Conservation (phyloP, 768 basidiomycete genomes). For the Pleurotus tuoliensis region DNA sequence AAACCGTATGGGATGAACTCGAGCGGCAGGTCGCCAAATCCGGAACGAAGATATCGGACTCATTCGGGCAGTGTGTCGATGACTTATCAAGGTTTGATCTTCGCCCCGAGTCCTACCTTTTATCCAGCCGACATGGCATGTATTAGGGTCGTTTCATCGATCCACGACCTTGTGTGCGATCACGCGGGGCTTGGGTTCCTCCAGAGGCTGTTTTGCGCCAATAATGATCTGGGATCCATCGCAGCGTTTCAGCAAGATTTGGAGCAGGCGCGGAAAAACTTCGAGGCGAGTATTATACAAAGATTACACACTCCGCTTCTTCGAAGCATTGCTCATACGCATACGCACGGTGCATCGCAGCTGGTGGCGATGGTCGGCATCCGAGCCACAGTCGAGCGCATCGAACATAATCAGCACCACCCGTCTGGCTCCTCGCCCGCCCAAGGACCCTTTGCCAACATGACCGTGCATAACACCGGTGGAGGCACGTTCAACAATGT, state of each 20-base stretch:
- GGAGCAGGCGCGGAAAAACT: not conserved
- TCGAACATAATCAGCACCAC: not conserved
- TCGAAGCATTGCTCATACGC: not conserved
- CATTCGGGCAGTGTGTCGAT: not conserved
- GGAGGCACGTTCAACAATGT: too few relatives aligned
- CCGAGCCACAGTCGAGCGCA: constrained; percentile 1
- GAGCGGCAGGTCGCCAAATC: not conserved
- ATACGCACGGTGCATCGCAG: not conserved
- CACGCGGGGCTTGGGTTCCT: not conserved
- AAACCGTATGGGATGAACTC: not conserved
- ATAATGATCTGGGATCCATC: not conserved
- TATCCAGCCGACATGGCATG: not conserved
- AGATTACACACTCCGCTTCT: not conserved
- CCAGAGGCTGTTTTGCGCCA: not conserved
- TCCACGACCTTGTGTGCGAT: not conserved
- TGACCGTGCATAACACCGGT: too few relatives aligned
- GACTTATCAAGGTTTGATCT: not conserved
- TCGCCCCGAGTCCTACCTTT: too few relatives aligned
- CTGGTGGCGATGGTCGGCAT: not conserved
- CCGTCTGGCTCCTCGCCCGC: too few relatives aligned
- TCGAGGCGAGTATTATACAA: not conserved
- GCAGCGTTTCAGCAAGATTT: not conserved
- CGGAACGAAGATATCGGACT: not conserved
- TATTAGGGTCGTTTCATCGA: not conserved
- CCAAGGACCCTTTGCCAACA: too few relatives aligned